Evolutionary conservation across 805 yeast genomes (phyloP).

Genomic region (Sungouiella blattae): DNA sequence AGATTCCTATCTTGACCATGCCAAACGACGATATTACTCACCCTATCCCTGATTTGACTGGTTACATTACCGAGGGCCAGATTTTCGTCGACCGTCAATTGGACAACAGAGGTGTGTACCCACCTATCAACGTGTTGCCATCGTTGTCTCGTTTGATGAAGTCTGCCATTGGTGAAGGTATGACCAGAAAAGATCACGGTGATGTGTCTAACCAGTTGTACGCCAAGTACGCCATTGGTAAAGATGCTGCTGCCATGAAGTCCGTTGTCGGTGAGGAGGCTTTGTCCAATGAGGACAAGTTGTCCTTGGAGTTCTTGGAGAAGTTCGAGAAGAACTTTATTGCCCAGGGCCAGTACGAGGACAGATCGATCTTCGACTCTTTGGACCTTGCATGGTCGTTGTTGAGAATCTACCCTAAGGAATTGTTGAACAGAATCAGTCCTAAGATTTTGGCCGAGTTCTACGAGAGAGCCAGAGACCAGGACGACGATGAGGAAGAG

Average conservation of each 20-base stretch:
- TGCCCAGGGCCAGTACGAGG: constrained; percentile 94
- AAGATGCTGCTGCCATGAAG: constrained; percentile 99
- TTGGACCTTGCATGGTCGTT: constrained; percentile 98
- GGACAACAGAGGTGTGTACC: constrained; percentile 94
- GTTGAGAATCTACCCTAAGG: constrained; percentile 98
- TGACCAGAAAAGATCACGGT: constrained; percentile 99
- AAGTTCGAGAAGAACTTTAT: constrained; percentile 96
- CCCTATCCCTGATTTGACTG: constrained; percentile 99
- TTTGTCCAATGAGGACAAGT: constrained; percentile 92
- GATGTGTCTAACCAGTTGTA: constrained; percentile 98
- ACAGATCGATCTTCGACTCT: constrained; percentile 90
- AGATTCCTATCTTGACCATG: constrained; percentile 98
- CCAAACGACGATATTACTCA: constrained; percentile 99
- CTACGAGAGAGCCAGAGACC: constrained; percentile 83
- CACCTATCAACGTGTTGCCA: constrained; percentile 98
- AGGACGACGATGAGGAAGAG: constrained; percentile 51
- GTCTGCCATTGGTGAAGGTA: constrained; percentile 99
- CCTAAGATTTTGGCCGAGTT: constrained; percentile 95
- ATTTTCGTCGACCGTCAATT: constrained; percentile 96
- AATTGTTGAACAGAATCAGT: constrained; percentile 95
- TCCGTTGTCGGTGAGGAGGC: constrained; percentile 99
- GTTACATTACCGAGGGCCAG: constrained; percentile 99
- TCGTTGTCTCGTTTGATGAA: constrained; percentile 98
- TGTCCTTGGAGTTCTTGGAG: constrained; percentile 95
- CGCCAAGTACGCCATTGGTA: constrained; percentile 99